These are phyloP conservation scores for Ganoderma resinaceum DNA, from an alignment of 1,284 basidiomycete species.

Conservation along the genomic window DNA sequence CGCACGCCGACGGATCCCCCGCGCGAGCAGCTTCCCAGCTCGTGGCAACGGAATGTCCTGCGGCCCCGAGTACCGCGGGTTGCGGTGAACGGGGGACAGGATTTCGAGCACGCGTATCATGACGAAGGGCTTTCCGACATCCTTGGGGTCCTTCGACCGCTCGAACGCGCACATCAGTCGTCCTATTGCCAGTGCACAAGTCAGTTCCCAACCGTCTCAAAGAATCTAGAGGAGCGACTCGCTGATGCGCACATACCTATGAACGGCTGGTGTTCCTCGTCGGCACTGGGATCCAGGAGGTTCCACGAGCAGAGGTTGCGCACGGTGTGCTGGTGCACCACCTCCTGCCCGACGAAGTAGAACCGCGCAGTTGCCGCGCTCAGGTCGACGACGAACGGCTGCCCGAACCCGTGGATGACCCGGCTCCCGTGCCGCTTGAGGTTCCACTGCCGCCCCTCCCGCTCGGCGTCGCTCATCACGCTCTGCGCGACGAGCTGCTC, in stretches of 20 bases:
- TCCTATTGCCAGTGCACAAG: not conserved
- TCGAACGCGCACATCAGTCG: not conserved
- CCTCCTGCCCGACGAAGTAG: not conserved
- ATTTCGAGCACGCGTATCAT: not conserved
- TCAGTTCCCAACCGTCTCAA: not conserved
- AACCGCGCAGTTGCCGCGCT: not conserved
- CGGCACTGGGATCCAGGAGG: not conserved
- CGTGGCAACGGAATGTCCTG: not conserved
- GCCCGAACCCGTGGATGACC: not conserved
- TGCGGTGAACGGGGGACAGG: not conserved
- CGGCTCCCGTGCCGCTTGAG: not conserved
- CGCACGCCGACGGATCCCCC: not conserved
- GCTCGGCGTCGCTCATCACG: not conserved
- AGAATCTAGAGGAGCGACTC: not conserved
- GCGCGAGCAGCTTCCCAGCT: not conserved
- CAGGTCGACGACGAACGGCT: slow-evolving; percentile 2
- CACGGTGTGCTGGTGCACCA: not conserved
- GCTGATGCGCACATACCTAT: not conserved
- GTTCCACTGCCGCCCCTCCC: not conserved
- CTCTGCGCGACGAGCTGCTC: not conserved
- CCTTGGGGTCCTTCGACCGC: not conserved
- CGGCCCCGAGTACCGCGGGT: not conserved
- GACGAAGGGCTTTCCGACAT: not conserved
- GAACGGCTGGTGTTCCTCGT: not conserved
- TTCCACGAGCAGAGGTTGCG: not conserved